Percentiles rank a stretch among this genome's conserved stretches.
Evolutionary conservation across 306 rosid species (phyloP).

Genomic region (Rosa multiflora): DNA sequence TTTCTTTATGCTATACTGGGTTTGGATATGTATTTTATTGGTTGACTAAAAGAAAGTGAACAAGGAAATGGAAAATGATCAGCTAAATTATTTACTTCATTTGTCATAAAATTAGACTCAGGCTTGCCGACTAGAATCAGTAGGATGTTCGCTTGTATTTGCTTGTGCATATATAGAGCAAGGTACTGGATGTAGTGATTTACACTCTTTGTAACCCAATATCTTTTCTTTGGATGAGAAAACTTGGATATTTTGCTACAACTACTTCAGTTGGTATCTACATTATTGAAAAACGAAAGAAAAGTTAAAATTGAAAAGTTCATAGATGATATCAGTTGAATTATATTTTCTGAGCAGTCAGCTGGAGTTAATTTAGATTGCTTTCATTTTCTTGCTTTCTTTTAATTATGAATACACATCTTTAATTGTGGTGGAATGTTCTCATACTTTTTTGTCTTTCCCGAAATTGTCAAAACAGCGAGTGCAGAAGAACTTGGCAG

Average conservation of each 20-base stretch:
- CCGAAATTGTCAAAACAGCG: slow-evolving; percentile 58
- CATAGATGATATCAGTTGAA: not conserved
- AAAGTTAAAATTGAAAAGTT: not conserved
- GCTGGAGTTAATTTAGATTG: not conserved
- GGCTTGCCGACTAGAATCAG: not conserved
- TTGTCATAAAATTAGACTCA: not conserved
- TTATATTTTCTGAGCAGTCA: not conserved
- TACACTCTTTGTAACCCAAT: not conserved
- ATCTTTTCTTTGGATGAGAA: not conserved
- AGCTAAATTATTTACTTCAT: not conserved
- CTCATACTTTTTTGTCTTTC: slow-evolving; percentile 14
- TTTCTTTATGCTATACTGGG: not conserved
- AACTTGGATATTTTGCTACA: not conserved
- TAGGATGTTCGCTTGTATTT: not conserved
- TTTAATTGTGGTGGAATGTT: slow-evolving; percentile 16
- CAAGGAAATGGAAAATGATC: not conserved
- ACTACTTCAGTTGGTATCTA: not conserved
- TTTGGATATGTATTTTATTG: not conserved
- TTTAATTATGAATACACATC: not conserved
- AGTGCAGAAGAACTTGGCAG: slow-evolving; percentile 89
- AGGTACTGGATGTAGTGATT: not conserved
- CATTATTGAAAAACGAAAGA: not conserved
- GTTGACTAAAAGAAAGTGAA: not conserved
- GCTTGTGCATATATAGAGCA: not conserved
- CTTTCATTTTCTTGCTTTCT: not conserved